A percentile compares a stretch with the other conserved stretches of the same genome.
Evolutionary conservation across 306 rosid genomes (phyloP).

Genomic region (Quercus robur): DNA sequence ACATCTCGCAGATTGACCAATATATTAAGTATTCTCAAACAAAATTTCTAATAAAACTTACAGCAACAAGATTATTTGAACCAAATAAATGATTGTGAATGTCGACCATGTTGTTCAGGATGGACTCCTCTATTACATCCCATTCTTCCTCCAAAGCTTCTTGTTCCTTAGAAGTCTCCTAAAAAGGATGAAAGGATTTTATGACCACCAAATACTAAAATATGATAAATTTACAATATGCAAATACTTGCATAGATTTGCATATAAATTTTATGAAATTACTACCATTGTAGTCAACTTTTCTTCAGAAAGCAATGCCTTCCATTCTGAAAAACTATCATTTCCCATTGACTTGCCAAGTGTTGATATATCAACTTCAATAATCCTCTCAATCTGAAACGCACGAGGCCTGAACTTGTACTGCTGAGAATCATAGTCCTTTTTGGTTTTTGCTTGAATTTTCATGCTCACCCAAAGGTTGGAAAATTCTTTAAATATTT

Average conservation of each 20-base stretch:
- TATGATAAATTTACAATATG: not conserved
- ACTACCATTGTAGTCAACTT: conserved; percentile 30
- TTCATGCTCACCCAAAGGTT: conserved; percentile 63
- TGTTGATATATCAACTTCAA: conserved; percentile 58
- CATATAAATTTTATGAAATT: conserved; percentile 5
- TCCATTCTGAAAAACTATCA: conserved; percentile 66
- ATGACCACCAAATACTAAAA: not conserved
- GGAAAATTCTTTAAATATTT: conserved; percentile 59
- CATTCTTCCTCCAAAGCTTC: conserved; percentile 61
- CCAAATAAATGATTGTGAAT: conserved; percentile 77
- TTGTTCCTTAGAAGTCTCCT: conserved; percentile 47
- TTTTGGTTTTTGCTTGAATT: conserved; percentile 45
- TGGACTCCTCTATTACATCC: conserved; percentile 63
- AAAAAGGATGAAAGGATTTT: conserved; percentile 21
- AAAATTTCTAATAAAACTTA: conserved; percentile 38
- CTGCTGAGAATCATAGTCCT: conserved; percentile 53
- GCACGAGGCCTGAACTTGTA: conserved; percentile 76
- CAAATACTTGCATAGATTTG: not conserved
- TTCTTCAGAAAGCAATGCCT: conserved; percentile 47
- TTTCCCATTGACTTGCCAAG: conserved; percentile 33
- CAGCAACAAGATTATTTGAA: conserved; percentile 57
- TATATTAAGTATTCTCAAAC: not conserved
- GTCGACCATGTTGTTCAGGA: conserved; percentile 44
- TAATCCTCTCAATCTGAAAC: conserved; percentile 62
- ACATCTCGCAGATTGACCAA: not conserved